Evolutionary conservation across 2,329 filamentous ascomycete species (phyloP).

Genomic region (Monascus ruber): DNA sequence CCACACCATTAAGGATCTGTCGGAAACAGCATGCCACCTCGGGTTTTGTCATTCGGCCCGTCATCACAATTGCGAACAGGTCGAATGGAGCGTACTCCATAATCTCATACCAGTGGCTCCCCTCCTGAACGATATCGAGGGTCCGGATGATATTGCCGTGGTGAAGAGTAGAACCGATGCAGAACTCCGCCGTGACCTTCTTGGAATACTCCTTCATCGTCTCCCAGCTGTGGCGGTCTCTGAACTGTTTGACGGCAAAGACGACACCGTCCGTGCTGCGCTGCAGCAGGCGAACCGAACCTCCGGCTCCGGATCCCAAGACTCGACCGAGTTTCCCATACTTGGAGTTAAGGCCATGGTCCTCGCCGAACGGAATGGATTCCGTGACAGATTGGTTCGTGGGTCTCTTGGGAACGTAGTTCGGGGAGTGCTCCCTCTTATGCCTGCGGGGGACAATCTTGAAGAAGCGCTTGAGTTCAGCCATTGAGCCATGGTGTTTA

Average conservation of each 20-base stretch:
- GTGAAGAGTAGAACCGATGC: conserved; percentile 89
- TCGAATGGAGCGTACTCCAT: conserved; percentile 98
- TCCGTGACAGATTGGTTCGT: conserved; percentile 40
- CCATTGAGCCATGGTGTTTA: conserved; percentile 64
- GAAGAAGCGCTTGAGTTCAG: conserved; percentile 94
- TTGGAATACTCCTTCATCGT: conserved; percentile 93
- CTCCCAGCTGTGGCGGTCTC: conserved; percentile 83
- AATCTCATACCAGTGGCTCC: conserved; percentile 90
- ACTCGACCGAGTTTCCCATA: conserved; percentile 95
- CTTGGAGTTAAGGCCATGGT: conserved; percentile 79
- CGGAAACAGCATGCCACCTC: conserved; percentile 86
- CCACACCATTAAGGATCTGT: conserved; percentile 88
- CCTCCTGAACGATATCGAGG: conserved; percentile 90
- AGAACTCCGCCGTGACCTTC: conserved; percentile 96
- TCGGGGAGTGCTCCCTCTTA: conserved; percentile 52
- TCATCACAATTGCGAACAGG: conserved; percentile 97
- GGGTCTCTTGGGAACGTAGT: conserved; percentile 46
- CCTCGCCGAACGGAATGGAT: conserved; percentile 77
- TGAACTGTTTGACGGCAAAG: conserved; percentile 96
- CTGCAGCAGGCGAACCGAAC: conserved; percentile 89
- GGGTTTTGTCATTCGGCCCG: conserved; percentile 85
- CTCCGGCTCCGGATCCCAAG: conserved; percentile 84
- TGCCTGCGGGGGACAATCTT: conserved; percentile 57
- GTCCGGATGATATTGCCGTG: conserved; percentile 99
- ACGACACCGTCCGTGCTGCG: conserved; percentile 83